These are phyloP conservation scores for Gracilaria gracilis DNA, from an alignment of 23 red algal species.

Conservation along the genomic window DNA sequence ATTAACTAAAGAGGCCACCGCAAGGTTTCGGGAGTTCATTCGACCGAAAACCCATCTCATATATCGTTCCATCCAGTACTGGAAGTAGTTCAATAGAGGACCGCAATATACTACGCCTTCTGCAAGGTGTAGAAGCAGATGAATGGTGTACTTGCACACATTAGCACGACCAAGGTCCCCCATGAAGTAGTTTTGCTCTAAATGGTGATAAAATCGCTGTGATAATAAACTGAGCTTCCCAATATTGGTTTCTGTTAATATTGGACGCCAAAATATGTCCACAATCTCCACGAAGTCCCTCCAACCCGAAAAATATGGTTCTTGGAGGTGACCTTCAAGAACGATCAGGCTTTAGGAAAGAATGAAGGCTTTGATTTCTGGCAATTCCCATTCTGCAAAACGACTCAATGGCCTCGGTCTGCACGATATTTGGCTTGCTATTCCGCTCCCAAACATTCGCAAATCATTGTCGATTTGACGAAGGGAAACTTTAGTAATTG, in stretches of 20 bases:
- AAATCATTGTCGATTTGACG: too few relatives aligned
- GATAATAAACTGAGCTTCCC: background rate
- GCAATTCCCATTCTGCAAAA: constrained; percentile 7
- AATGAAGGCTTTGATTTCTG: constrained; percentile 19
- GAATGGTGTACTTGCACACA: constrained; percentile 6
- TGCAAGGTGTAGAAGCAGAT: constrained; percentile 13
- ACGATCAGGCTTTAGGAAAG: constrained; percentile 11
- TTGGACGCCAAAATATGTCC: constrained; percentile 10
- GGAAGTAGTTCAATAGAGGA: constrained; percentile 2
- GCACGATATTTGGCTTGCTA: background rate
- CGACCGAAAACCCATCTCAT: constrained; percentile 1
- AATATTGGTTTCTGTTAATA: background rate
- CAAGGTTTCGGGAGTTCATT: background rate
- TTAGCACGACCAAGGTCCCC: background rate
- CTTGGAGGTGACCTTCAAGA: background rate
- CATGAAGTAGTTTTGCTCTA: constrained; percentile 17
- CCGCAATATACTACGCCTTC: background rate
- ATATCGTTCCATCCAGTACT: constrained; percentile 41
- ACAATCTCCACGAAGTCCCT: constrained; percentile 15
- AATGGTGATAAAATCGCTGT: constrained; percentile 9
- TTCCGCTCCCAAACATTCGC: too few relatives aligned
- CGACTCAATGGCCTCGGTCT: constrained; percentile 1
- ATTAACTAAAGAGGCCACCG: background rate
- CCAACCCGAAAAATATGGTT: constrained; percentile 7
- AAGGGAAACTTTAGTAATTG: background rate